Conservation (phyloP, 2,329 filamentous ascomycete species). For the Penicillium sp. region DNA sequence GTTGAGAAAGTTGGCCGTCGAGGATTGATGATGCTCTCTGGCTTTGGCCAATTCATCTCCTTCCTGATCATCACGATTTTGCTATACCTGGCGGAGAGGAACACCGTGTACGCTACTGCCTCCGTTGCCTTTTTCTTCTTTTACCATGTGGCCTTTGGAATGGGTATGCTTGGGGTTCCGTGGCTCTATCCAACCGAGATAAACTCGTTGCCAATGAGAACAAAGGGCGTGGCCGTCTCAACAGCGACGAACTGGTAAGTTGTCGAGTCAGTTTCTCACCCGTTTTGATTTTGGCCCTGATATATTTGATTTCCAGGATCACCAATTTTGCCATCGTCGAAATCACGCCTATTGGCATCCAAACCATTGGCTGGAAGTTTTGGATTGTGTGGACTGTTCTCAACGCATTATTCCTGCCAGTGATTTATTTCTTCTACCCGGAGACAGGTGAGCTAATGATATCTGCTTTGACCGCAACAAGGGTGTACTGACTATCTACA, state of each 20-base stretch:
- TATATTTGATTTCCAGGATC: constrained; percentile 14
- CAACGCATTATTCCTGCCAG: constrained; percentile 52
- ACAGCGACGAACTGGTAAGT: constrained; percentile 53
- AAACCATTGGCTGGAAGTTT: constrained; percentile 44
- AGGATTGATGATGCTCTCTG: constrained; percentile 59
- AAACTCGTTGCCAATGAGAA: constrained; percentile 51
- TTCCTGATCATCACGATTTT: constrained; percentile 56
- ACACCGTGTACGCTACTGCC: constrained; percentile 5
- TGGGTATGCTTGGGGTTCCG: constrained; percentile 28
- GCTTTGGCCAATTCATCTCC: constrained; percentile 53
- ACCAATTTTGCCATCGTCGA: constrained; percentile 41
- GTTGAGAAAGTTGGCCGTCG: constrained; percentile 56
- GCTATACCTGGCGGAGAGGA: constrained; percentile 25
- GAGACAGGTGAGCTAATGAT: constrained; percentile 29
- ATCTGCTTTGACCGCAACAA: background rate
- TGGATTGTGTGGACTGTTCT: constrained; percentile 51
- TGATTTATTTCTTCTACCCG: constrained; percentile 46
- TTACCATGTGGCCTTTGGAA: constrained; percentile 14
- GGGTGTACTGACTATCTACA: background rate
- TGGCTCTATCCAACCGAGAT: constrained; percentile 54
- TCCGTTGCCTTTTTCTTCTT: constrained; percentile 18
- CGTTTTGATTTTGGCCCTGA: background rate
- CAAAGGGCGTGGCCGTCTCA: constrained; percentile 50
- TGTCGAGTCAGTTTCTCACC: constrained; percentile 30
- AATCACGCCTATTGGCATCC: constrained; percentile 49